A percentile compares a stretch with the other conserved stretches of the same genome.
phyloP scores from a whole-genome alignment of 345 rosid species.

The Raphanus sativus region DNA sequence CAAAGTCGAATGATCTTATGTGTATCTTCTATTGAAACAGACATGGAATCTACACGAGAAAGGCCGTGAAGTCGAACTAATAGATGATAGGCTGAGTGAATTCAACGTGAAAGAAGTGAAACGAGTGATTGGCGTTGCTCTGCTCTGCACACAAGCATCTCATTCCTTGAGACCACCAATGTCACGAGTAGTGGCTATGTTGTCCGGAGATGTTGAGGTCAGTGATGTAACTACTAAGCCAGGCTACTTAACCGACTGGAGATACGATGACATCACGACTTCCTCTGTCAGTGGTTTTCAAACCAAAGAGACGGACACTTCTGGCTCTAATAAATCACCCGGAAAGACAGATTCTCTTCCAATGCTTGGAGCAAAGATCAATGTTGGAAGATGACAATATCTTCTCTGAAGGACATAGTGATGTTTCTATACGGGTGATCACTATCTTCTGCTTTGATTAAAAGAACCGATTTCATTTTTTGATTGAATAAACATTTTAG shows the following conservation, averaged over 20 bases:
- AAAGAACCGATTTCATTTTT: constrained; percentile 9
- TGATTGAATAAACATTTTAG: background rate
- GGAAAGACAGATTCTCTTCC: background rate
- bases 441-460: background rate
- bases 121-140: constrained; percentile 55
- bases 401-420: background rate
- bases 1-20: background rate
- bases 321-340: background rate
- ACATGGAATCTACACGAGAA: constrained; percentile 61
- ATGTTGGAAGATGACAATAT: constrained; percentile 26
- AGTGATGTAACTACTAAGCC: constrained; percentile 43
- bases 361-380: constrained; percentile 21
- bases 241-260: constrained; percentile 61
- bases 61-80: constrained; percentile 43
- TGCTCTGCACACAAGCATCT: constrained; percentile 63
- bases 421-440: constrained; percentile 12
- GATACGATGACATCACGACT: constrained; percentile 43
- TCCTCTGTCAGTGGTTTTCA: constrained; percentile 28
- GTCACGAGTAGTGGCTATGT: constrained; percentile 70
- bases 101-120: constrained; percentile 49
- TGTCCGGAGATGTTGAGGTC: constrained; percentile 68
- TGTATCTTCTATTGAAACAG: constrained; percentile 30
- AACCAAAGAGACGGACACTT: background rate
- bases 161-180: constrained; percentile 56
- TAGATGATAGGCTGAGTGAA: constrained; percentile 41